These are phyloP conservation scores for Sanghuangporus baumii DNA, from an alignment of 1,284 basidiomycete genomes.

Conservation along the genomic window DNA sequence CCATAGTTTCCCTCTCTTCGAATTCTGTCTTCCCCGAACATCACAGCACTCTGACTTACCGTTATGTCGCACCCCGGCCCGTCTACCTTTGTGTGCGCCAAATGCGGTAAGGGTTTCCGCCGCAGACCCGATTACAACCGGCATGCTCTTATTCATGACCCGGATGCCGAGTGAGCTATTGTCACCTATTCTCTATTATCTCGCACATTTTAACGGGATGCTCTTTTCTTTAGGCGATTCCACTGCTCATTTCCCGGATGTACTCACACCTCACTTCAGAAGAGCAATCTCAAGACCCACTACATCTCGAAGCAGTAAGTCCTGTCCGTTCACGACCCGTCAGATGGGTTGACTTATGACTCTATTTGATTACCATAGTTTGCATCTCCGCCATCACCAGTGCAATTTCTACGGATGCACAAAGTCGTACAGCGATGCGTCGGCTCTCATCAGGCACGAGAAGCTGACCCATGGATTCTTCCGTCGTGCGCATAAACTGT, in stretches of 20 bases:
- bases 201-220: background rate
- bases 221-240: background rate
- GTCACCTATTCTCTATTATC: background rate
- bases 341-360: background rate
- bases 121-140: background rate
- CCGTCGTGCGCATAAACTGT: background rate
- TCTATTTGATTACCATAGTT: background rate
- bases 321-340: background rate
- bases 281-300: conserved; percentile 12
- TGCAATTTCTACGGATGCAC: background rate
- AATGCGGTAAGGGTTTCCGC: background rate
- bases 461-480: conserved; percentile 1
- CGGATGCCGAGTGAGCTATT: background rate
- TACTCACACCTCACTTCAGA: conserved; percentile 4
- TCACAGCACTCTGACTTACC: background rate
- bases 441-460: conserved; percentile 9
- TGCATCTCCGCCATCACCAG: background rate
- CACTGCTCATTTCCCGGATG: conserved; percentile 3
- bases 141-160: background rate
- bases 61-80: background rate
- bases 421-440: background rate
- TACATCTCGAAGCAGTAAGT: conserved; percentile 12
- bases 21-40: background rate
- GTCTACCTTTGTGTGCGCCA: background rate
- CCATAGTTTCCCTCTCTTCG: background rate